Conservation (phyloP, 306 rosid genomes). For the peach (Prunus persica) region Prunus_persica_NCBIv2 NC_034014.1:8162001-8162500, state of each 20-base stretch:
- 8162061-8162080: not conserved
- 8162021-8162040: not conserved
- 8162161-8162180: not conserved
- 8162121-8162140: constrained; percentile 17
- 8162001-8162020: not conserved
- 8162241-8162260: constrained; percentile 2
- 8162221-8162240: constrained; percentile 2
- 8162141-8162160: too few species aligned
- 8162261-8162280: not conserved
- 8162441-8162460: not conserved
- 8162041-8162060: not conserved
- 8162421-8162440: not conserved
- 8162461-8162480: constrained; percentile 2
- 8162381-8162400: not conserved
- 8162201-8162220: constrained; percentile 3
- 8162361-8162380: not conserved
- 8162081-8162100: not conserved
- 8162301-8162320: constrained; percentile 18
- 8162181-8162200: constrained; percentile 1
- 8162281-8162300: not conserved
- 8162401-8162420: not conserved
- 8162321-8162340: constrained; percentile 10
- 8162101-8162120: not conserved
- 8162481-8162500: not conserved
- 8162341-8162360: not conserved